Evolutionary conservation across 345 rosid genomes (phyloP), one percentile per base, ranked within the genome.

Genomic region (Eucalyptus dawsonii): DNA sequence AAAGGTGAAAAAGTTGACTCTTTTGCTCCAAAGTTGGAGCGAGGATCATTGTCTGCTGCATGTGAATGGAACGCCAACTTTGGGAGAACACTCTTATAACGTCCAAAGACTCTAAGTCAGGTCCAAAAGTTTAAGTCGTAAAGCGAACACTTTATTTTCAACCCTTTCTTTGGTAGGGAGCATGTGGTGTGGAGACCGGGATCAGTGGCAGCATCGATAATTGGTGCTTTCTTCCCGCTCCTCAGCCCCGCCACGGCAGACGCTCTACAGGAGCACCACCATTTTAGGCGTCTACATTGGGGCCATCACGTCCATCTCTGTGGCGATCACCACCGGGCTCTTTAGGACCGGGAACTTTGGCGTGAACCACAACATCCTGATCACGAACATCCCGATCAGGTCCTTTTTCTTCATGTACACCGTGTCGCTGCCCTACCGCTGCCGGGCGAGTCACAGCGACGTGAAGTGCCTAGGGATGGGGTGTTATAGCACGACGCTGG

Each of bases 231-330:
- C 88, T 89, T 95, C 81, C 56, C 95, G 44, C 97, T 97, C 25
- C 91, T 95, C 45, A 89, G 90, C 58, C 76, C 90, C 45, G 88
- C 91, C 44, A 85, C 91, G 86, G 11, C 88, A 21, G 3, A 91
- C 90, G 45, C 96, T 97, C 69, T 95, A 92, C 91, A 58, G 89
- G 16, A 91, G 98, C 96, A 95, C 99, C 1, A 95, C 94, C 22
- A 44, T 93, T 6, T 93, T 96, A 6, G 97, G 96, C 3, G 54
- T 95, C 5, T 94, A 94, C 76, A 93, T 95, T 1, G 99, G 99
- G 8, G 95, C 98, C 25, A 94, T 98, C 86, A 93, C 96, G 7
- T 94, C 98, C 53, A 92, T 97, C 51, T 88, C 99, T 0, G 98
- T 94, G 14, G 87, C 95, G 27, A 92, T 93, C 89, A 96, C 98